Evolutionary conservation across 208 protist species (phyloP).

Genomic region (Giardia muris): DNA sequence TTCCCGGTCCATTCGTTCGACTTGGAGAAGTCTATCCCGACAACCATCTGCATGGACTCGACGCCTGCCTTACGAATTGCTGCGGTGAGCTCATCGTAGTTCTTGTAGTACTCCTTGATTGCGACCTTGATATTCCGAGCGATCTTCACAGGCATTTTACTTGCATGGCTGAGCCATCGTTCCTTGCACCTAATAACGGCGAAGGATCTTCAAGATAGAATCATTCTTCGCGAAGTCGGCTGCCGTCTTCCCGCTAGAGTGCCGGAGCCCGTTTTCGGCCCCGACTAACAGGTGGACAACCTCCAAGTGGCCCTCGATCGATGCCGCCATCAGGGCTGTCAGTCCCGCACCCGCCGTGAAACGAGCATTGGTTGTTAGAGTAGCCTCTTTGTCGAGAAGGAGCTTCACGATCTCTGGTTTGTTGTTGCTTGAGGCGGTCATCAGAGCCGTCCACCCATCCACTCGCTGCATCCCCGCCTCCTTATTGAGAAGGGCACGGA

Average conservation of each 20-base stretch:
- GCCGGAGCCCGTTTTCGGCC: not conserved
- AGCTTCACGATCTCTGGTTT: not conserved
- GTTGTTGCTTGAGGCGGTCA: not conserved
- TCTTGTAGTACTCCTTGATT: too few species aligned
- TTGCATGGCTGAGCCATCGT: too few species aligned
- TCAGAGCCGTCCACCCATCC: not conserved
- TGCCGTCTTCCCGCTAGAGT: not conserved
- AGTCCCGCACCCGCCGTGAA: not conserved
- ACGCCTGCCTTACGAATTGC: too few species aligned
- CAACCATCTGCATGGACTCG: too few species aligned
- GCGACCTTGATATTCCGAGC: too few species aligned
- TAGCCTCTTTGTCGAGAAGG: not conserved
- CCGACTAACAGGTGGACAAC: not conserved
- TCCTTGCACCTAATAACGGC: not conserved
- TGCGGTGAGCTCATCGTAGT: too few species aligned
- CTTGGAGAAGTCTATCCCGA: too few species aligned
- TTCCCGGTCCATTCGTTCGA: too few species aligned
- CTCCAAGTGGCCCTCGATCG: not conserved
- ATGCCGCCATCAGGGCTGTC: not conserved
- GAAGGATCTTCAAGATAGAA: not conserved
- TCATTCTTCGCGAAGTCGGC: not conserved
- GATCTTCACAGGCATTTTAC: too few species aligned
- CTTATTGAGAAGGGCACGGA: not conserved
- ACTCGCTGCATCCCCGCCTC: not conserved
- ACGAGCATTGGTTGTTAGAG: not conserved